A percentile compares a stretch with the other conserved stretches of the same genome.
phyloP scores from a whole-genome alignment of 441 rosid genomes.

The Dalechampia spathulata region DNA sequence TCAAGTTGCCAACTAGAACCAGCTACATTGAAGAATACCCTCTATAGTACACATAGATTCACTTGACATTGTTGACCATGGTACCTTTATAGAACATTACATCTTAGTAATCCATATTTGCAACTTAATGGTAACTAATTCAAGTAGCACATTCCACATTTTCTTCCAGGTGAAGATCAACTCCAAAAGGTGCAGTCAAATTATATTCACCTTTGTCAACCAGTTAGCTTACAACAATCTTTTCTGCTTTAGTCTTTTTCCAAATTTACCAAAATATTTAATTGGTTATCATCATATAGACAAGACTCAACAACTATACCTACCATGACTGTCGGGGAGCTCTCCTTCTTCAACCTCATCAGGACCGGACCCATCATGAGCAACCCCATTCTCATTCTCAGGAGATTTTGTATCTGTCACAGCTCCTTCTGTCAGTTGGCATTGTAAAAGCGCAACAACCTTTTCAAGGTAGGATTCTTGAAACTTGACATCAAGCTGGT shows the following conservation, averaged over 20 bases:
- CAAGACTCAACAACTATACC: conserved; percentile 23
- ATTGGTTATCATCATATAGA: not conserved
- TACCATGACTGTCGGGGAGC: conserved; percentile 91
- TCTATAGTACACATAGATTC: no score
- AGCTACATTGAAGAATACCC: no score
- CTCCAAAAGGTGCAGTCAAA: conserved; percentile 1
- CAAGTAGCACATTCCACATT: no score
- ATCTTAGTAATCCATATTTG: no score
- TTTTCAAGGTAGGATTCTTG: conserved; percentile 82
- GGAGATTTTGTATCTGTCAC: conserved; percentile 37
- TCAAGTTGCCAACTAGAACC: not conserved
- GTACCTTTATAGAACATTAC: no score
- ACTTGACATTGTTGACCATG: no score
- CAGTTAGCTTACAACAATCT: conserved; percentile 1
- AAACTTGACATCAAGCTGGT: conserved; percentile 94
- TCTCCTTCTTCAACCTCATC: conserved; percentile 99
- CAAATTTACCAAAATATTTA: conserved; percentile 3
- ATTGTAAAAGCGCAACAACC: conserved; percentile 78
- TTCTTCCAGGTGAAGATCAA: not conserved
- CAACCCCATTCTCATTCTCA: conserved; percentile 33
- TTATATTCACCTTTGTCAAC: conserved; percentile 5
- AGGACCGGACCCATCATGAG: conserved; percentile 25
- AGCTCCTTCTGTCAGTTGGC: conserved; percentile 92
- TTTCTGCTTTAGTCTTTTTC: not conserved
- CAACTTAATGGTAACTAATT: no score